Evolutionary conservation across 2,329 filamentous ascomycete species (phyloP), one percentile per base, ranked within the genome.

Genomic region (Phyllosticta citrichinensis): DNA sequence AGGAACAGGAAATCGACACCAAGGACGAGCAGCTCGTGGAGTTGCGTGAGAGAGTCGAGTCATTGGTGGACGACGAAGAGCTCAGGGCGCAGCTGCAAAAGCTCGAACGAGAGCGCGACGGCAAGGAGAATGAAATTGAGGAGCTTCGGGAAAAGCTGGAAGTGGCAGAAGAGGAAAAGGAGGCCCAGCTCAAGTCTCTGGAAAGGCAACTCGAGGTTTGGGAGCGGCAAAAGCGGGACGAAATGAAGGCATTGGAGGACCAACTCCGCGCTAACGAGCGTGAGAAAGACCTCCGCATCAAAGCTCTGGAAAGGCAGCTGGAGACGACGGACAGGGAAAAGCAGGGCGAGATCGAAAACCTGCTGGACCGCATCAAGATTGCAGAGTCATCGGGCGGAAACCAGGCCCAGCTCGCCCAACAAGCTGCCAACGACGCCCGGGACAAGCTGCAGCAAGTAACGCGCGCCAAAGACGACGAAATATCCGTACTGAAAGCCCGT

Each of bases 101-200:
- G 53, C n/a, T 61, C 53, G 22, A n/a, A 17, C 40, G 30, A 11
- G 61, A 62, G 52, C 55, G 56, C 6, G 56, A 74, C 27, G 69
- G 74, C 35, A 75, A 77, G 27, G 75, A 77, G 54, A 69, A 72
- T 27, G 76, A 80, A 65, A 67, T 79, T 57, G 72, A 78, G 33
- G 67, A 68, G 2, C 65, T 80, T 52, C 72, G 75, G 56, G 70
- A 73, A 19, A 73, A 72, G 63, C 68, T 79, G 3, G 73, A 77
- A 20, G 68, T 70, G 40, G 70, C 73, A 1, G 70, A 73, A 19
- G 70, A 20, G 55, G 71, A 71, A 47, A 74, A 74, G 57, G 73
- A 74, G 14, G 67, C 64, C 11, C 72, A 75, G 65, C 64, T 74
- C 12, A 65, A 66, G 20, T 68, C 73, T 55, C 63, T 75, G 33